These are phyloP conservation scores for Zygosaccharomyces rouxii DNA, from an alignment of 805 yeast species.

Conservation along the genomic window DNA sequence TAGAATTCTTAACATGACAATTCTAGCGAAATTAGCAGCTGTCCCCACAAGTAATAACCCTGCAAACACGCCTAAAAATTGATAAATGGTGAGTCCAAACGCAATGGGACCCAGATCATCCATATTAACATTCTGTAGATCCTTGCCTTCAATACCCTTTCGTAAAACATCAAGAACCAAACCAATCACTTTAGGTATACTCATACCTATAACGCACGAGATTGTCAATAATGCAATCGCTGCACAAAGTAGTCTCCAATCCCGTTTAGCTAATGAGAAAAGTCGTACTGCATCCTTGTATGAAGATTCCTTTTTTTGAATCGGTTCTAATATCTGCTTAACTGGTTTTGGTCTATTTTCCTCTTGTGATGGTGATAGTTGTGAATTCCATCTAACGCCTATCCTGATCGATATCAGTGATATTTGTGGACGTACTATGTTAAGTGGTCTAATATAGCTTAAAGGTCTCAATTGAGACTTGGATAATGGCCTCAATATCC, in stretches of 20 bases:
- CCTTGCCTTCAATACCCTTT: conserved; percentile 19
- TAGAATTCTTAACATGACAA: conserved; percentile 46
- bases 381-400: conserved; percentile 4
- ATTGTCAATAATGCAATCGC: conserved; percentile 44
- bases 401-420: conserved; percentile 1
- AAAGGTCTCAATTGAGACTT: background rate
- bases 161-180: conserved; percentile 48
- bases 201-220: conserved; percentile 49
- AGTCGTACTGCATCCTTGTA: conserved; percentile 40
- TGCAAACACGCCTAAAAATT: conserved; percentile 58
- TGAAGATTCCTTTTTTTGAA: conserved; percentile 16
- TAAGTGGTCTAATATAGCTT: background rate
- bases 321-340: conserved; percentile 1
- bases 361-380: conserved; percentile 1
- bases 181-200: conserved; percentile 55
- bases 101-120: conserved; percentile 35
- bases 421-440: conserved; percentile 1
- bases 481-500: conserved; percentile 2
- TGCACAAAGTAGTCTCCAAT: conserved; percentile 40
- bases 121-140: conserved; percentile 22
- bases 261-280: conserved; percentile 42
- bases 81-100: conserved; percentile 49
- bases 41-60: conserved; percentile 62
- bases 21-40: conserved; percentile 67
- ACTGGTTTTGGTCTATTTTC: background rate